These are phyloP conservation scores for Trichomonascaceae sp. DNA, from an alignment of 1,139 yeast genomes.

Conservation along the genomic window DNA sequence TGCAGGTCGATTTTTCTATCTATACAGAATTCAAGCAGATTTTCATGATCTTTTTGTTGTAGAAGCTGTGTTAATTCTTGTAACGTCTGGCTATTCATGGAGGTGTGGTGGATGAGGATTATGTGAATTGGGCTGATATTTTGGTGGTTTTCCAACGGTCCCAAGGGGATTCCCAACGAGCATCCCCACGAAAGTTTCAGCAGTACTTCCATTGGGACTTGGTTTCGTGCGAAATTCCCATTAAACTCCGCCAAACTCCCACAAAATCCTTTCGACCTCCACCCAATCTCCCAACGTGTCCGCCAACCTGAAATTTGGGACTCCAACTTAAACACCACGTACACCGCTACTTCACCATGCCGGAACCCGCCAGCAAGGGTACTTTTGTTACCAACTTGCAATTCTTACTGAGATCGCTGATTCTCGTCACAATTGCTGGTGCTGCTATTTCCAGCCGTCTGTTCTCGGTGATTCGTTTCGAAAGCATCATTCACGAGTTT, in stretches of 20 bases:
- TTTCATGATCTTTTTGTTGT: neutral
- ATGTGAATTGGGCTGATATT: too few relatives aligned
- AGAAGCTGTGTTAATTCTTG: neutral
- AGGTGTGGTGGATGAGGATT: too few relatives aligned
- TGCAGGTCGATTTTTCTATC: neutral
- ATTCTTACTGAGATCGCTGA: conserved; percentile 54
- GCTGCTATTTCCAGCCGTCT: conserved; percentile 90
- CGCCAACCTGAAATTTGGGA: neutral
- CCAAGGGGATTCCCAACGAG: too few relatives aligned
- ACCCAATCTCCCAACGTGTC: neutral
- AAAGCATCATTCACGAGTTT: conserved; percentile 94
- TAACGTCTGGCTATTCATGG: neutral
- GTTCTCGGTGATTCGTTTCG: conserved; percentile 58
- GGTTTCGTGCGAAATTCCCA: too few relatives aligned
- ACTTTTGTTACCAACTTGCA: conserved; percentile 19
- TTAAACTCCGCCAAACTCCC: too few relatives aligned
- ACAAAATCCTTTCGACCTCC: too few relatives aligned
- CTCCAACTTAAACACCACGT: conserved; percentile 1
- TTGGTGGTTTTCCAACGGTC: too few relatives aligned
- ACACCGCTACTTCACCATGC: neutral
- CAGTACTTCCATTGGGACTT: too few relatives aligned
- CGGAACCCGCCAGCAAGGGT: neutral
- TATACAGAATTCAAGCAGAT: conserved; percentile 1
- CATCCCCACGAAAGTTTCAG: too few relatives aligned
- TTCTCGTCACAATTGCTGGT: conserved; percentile 68